Evolutionary conservation across 169 alveolate species (phyloP).

Genomic region (Eimeria falciformis): DNA sequence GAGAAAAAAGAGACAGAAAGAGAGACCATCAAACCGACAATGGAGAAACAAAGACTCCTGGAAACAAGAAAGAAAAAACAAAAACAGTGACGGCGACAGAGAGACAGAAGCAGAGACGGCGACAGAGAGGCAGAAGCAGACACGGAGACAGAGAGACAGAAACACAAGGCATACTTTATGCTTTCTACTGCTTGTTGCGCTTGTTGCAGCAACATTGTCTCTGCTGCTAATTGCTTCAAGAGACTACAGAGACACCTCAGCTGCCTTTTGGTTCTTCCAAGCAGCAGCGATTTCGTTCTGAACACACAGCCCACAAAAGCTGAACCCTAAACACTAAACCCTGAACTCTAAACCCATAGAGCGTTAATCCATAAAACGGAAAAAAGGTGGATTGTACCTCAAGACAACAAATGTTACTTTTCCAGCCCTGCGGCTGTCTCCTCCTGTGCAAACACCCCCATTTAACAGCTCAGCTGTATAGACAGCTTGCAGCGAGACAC

Average conservation of each 20-base stretch:
- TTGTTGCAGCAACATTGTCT: background rate
- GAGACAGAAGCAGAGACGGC: background rate
- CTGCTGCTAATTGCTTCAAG: background rate
- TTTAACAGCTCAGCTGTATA: too few relatives aligned
- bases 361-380: too few relatives aligned
- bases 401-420: background rate
- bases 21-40: background rate
- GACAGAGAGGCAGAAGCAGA: background rate
- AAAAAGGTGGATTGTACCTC: background rate
- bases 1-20: too few relatives aligned
- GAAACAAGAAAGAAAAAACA: too few relatives aligned
- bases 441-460: background rate
- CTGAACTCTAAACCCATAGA: background rate
- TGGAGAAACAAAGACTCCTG: too few relatives aligned
- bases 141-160: background rate
- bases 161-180: background rate
- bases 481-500: too few relatives aligned
- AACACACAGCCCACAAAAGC: background rate
- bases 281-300: background rate
- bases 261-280: background rate
- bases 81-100: background rate
- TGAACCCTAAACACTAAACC: slow-evolving; percentile 4
- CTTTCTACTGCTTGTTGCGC: background rate
- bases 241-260: background rate
- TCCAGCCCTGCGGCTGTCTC: background rate